Percentiles rank a stretch among this genome's conserved stretches.
Evolutionary conservation across 2,329 filamentous ascomycete species (phyloP).

Genomic region (Sporothrix luriei): DNA sequence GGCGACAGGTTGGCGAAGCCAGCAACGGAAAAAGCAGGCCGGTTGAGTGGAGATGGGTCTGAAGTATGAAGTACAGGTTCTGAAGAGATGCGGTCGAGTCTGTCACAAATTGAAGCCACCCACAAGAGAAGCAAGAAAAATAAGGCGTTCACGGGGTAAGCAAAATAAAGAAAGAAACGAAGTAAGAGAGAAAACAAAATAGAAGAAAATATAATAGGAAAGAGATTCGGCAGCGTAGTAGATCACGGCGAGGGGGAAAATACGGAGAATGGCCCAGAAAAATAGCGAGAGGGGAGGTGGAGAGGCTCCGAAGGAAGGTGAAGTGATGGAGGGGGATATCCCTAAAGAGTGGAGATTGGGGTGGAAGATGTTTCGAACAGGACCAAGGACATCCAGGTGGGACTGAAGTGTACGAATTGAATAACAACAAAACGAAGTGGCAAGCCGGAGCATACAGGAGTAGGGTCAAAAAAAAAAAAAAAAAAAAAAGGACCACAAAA

Average conservation of each 20-base stretch:
- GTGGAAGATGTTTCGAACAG: conserved; percentile 7
- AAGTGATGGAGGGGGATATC: background rate
- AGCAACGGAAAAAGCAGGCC: conserved; percentile 20
- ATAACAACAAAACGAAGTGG: conserved; percentile 13
- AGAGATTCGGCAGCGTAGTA: conserved; percentile 24
- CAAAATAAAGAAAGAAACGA: background rate
- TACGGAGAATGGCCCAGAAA: conserved; percentile 17
- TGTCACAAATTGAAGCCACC: conserved; percentile 17
- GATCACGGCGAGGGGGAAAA: conserved; percentile 18
- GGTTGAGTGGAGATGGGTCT: conserved; percentile 36
- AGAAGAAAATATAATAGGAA: conserved; percentile 18
- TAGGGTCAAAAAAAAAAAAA: conserved; percentile 6
- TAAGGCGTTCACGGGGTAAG: background rate
- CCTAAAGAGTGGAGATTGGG: conserved; percentile 31
- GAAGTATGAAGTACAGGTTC: conserved; percentile 6
- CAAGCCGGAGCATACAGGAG: background rate
- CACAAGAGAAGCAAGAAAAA: conserved; percentile 3
- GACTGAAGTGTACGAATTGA: conserved; percentile 14
- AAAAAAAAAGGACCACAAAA: background rate
- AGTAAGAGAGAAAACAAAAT: background rate
- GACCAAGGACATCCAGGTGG: conserved; percentile 1
- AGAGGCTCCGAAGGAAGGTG: background rate
- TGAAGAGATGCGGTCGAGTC: background rate
- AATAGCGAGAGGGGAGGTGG: background rate
- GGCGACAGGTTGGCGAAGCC: background rate